phyloP scores from a whole-genome alignment of 352 stramenopile genomes.

The Pythium insidiosum region DNA sequence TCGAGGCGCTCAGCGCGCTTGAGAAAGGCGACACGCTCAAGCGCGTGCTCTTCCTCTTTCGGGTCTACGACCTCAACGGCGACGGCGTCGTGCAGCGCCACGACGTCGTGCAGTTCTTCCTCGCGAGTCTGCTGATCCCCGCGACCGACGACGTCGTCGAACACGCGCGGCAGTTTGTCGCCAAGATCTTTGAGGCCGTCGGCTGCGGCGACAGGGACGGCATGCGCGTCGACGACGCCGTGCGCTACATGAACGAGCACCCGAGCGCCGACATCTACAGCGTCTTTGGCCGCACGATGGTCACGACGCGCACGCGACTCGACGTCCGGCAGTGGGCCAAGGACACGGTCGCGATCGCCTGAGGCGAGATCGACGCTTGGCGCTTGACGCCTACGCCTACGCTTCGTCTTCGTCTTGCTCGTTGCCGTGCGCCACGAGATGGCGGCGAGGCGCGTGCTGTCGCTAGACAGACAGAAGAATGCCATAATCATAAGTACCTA shows the following conservation, averaged over 20 bases:
- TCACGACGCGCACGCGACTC: slow-evolving; percentile 20
- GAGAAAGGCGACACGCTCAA: slow-evolving; percentile 49
- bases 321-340: no score
- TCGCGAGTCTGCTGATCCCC: slow-evolving; percentile 40
- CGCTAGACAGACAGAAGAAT: no score
- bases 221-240: slow-evolving; percentile 36
- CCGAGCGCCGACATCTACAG: slow-evolving; percentile 45
- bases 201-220: slow-evolving; percentile 25
- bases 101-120: slow-evolving; percentile 54
- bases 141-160: slow-evolving; percentile 35
- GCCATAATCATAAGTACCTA: no score
- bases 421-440: no score
- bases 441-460: no score
- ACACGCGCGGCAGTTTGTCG: slow-evolving; percentile 45
- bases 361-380: no score
- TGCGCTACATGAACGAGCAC: slow-evolving; percentile 37
- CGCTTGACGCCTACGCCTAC: no score
- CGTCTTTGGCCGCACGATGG: slow-evolving; percentile 63
- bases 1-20: slow-evolving; percentile 52
- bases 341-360: no score
- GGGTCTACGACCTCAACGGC: slow-evolving; percentile 67
- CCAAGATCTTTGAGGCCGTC: slow-evolving; percentile 51
- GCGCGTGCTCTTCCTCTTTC: slow-evolving; percentile 57
- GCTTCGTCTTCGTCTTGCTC: slow-evolving; percentile 2
- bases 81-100: slow-evolving; percentile 34